These are phyloP conservation scores for Smallanthus sonchifolius DNA, from an alignment of 129 eudicot species.

Conservation along the genomic window DNA sequence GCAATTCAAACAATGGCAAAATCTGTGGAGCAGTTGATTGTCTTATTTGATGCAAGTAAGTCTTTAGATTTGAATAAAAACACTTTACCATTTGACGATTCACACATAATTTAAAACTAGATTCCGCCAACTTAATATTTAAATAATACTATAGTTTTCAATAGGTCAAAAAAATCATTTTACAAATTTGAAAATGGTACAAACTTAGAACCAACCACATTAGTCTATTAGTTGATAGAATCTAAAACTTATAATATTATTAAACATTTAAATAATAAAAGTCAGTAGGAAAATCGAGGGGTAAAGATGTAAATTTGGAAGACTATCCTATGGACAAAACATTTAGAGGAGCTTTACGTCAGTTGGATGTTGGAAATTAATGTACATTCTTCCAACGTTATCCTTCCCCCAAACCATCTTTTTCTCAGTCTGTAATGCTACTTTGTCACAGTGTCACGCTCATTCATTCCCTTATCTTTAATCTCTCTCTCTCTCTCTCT, in stretches of 20 bases:
- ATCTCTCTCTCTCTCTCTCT: background rate
- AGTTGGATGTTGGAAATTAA: constrained; percentile 41
- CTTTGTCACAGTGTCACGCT: constrained; percentile 39
- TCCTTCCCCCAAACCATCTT: constrained; percentile 36
- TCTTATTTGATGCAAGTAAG: constrained; percentile 98
- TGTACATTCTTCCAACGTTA: constrained; percentile 49
- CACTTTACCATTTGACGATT: constrained; percentile 22
- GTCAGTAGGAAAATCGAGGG: background rate
- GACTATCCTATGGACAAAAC: constrained; percentile 16
- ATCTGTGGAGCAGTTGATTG: constrained; percentile 75
- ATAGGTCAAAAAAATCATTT: constrained; percentile 15
- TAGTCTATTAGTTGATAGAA: background rate
- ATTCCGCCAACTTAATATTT: constrained; percentile 21
- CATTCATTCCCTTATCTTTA: constrained; percentile 17
- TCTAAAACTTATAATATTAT: background rate
- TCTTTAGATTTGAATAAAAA: constrained; percentile 22
- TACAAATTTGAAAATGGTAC: background rate
- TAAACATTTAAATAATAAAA: background rate
- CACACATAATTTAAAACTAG: constrained; percentile 17
- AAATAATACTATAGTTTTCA: background rate
- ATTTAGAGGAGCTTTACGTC: constrained; percentile 35
- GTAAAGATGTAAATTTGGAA: constrained; percentile 13
- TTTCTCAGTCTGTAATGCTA: constrained; percentile 37
- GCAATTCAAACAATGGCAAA: constrained; percentile 88
- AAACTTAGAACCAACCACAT: background rate